Evolutionary conservation across 441 rosid genomes (phyloP).

Genomic region (Euphorbia schlechtendalii): DNA sequence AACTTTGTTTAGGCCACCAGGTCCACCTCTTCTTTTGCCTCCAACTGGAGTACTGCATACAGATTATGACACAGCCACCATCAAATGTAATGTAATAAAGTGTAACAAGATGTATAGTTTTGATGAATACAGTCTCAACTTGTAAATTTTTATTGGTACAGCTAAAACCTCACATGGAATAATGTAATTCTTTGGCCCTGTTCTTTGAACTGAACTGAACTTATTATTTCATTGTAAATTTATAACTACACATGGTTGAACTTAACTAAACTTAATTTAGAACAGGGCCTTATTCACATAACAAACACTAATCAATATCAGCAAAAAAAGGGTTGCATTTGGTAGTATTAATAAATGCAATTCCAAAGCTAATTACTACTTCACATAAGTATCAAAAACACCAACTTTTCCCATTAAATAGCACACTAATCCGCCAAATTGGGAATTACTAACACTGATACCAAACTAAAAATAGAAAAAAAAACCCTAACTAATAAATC

Average conservation of each 20-base stretch:
- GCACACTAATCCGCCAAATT: neutral
- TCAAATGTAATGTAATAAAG: slow-evolving; percentile 5
- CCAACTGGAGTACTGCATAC: slow-evolving; percentile 54
- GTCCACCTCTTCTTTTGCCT: slow-evolving; percentile 83
- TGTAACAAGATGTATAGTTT: neutral
- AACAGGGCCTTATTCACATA: no score
- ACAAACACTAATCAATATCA: no score
- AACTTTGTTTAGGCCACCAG: slow-evolving; percentile 88
- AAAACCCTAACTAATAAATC: slow-evolving; percentile 7
- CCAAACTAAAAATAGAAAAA: neutral
- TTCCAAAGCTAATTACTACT: slow-evolving; percentile 1
- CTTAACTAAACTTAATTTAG: no score
- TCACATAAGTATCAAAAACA: neutral
- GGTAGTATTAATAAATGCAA: neutral
- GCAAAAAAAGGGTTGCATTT: neutral
- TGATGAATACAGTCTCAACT: no score
- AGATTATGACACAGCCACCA: neutral
- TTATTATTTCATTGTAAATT: no score
- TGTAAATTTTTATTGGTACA: no score
- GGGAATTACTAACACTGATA: neutral
- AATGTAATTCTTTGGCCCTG: no score
- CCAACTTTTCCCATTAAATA: neutral
- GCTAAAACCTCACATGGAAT: no score
- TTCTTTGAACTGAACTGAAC: no score
- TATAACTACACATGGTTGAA: no score